Evolutionary conservation across 2,329 filamentous ascomycete species (phyloP).

Genomic region (Trichoderma pleuroti): DNA sequence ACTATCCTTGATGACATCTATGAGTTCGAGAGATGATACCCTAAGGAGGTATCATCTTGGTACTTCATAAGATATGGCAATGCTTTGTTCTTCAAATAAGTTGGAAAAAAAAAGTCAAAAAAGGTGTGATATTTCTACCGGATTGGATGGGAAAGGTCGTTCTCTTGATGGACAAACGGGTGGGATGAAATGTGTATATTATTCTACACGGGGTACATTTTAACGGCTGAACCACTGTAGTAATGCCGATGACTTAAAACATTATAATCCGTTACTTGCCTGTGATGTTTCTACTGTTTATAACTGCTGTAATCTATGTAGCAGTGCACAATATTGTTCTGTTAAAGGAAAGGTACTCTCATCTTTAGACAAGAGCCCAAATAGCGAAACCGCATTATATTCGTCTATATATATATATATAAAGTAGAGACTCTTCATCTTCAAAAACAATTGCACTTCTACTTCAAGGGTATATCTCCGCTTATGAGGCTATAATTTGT

Average conservation of each 20-base stretch:
- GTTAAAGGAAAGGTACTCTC: background rate
- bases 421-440: background rate
- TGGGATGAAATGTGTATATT: background rate
- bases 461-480: background rate
- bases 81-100: background rate
- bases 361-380: no score
- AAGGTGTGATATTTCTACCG: background rate
- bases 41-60: background rate
- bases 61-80: background rate
- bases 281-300: background rate
- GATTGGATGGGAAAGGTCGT: background rate
- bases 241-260: background rate
- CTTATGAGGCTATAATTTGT: background rate
- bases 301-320: background rate
- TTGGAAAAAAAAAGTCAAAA: background rate
- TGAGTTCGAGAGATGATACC: background rate
- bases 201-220: background rate
- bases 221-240: constrained; percentile 9
- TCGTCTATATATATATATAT: no score
- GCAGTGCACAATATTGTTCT: background rate
- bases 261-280: background rate
- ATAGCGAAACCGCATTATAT: no score
- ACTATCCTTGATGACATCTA: background rate
- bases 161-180: background rate
- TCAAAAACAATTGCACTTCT: background rate